Conservation (phyloP, 805 yeast species). For the Kazachstania kunashirensis region DNA sequence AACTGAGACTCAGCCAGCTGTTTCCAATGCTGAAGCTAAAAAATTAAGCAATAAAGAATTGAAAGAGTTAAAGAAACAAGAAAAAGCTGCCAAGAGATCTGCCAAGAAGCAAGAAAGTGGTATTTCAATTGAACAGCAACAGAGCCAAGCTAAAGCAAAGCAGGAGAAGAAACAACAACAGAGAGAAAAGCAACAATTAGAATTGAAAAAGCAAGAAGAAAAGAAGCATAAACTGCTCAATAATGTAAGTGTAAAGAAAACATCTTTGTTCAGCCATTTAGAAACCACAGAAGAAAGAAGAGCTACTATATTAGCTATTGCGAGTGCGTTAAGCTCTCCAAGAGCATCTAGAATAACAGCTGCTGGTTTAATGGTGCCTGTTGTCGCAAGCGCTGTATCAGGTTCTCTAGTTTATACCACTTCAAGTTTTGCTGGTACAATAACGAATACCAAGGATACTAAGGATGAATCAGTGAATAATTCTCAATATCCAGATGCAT, state of each 20-base stretch:
- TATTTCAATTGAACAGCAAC: constrained; percentile 35
- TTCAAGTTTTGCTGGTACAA: constrained; percentile 10
- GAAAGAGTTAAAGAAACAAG: constrained; percentile 80
- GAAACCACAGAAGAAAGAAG: constrained; percentile 72
- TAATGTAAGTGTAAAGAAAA: constrained; percentile 33
- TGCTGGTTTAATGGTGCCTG: constrained; percentile 28
- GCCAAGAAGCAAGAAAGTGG: constrained; percentile 70
- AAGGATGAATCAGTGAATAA: constrained; percentile 2
- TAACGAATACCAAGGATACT: neutral
- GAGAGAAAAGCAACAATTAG: constrained; percentile 37
- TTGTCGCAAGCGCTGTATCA: constrained; percentile 21
- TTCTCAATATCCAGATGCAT: constrained; percentile 4
- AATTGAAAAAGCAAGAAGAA: constrained; percentile 45
- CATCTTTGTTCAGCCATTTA: constrained; percentile 66
- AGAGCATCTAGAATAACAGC: constrained; percentile 29
- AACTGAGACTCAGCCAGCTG: neutral
- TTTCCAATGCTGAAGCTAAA: constrained; percentile 14
- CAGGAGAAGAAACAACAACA: constrained; percentile 35
- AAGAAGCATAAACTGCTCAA: constrained; percentile 36
- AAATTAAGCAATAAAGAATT: constrained; percentile 65
- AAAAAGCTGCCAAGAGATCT: constrained; percentile 87
- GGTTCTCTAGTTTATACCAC: constrained; percentile 19
- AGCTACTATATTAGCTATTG: constrained; percentile 28
- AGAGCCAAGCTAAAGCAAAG: constrained; percentile 33
- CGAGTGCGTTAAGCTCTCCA: constrained; percentile 28